Evolutionary conservation across 1,284 basidiomycete genomes (phyloP).

Genomic region (Trametes pubescens): DNA sequence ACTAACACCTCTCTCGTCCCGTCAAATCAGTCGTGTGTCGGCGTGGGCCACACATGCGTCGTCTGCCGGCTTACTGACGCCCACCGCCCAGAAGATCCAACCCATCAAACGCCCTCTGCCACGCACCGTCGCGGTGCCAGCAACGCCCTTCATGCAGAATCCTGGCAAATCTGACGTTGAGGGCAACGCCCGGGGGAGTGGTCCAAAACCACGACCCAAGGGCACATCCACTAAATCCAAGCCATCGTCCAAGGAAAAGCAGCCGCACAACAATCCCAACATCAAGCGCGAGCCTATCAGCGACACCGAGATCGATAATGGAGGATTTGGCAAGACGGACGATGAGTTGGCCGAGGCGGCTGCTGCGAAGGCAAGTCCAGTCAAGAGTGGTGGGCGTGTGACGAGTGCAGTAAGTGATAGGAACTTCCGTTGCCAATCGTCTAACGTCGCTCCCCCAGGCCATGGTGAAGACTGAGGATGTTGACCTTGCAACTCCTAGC

Average conservation of each 20-base stretch:
- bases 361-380: constrained; percentile 12
- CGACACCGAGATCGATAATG: not conserved
- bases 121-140: not conserved
- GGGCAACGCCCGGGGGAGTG: not conserved
- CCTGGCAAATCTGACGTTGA: not conserved
- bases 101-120: not conserved
- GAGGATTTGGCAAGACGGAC: not conserved
- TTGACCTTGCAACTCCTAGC: not conserved
- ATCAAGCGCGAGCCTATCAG: not conserved
- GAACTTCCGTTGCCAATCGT: not conserved
- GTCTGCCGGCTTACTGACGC: not conserved
- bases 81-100: not conserved
- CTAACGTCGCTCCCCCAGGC: not conserved
- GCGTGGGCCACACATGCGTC: not conserved
- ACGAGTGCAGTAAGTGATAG: not conserved
- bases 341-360: constrained; percentile 7
- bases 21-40: not conserved
- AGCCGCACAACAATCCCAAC: no score
- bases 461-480: not conserved
- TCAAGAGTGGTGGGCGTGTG: constrained; percentile 1
- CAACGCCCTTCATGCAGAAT: constrained; percentile 1
- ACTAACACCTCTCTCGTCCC: no score
- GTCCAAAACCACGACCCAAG: no score
- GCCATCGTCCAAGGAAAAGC: no score
- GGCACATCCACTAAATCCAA: no score